Conservation (phyloP, 495 filamentous ascomycete species). For the Jackrogersella minutella region DNA sequence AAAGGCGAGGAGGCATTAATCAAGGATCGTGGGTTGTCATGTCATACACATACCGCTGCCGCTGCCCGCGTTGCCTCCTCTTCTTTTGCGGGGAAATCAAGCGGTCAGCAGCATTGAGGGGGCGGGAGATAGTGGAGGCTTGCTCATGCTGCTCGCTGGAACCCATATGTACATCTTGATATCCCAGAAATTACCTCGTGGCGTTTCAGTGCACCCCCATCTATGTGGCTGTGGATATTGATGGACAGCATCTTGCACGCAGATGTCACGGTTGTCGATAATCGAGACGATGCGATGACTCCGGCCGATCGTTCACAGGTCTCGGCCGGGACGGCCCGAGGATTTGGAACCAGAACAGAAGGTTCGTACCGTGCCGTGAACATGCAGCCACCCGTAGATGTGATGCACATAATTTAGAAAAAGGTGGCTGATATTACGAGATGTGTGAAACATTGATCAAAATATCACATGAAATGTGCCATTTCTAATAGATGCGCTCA, state of each 20-base stretch:
- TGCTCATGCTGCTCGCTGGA: neutral
- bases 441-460: no score
- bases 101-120: conserved; percentile 4
- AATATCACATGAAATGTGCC: no score
- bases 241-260: neutral
- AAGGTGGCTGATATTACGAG: no score
- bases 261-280: neutral
- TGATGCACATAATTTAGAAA: no score
- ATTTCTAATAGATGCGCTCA: no score
- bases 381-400: neutral
- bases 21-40: neutral
- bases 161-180: conserved; percentile 1
- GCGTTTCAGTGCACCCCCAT: neutral
- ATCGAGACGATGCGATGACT: neutral
- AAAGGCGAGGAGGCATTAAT: neutral
- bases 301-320: neutral
- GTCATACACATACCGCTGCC: neutral
- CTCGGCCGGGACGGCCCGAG: conserved; percentile 5
- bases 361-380: neutral
- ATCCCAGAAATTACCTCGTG: neutral
- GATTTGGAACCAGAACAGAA: neutral
- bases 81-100: conserved; percentile 12
- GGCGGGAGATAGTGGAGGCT: neutral
- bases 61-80: neutral
- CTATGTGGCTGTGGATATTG: neutral